Percentiles rank a stretch among this genome's conserved stretches.
Conservation (phyloP, 2,329 filamentous ascomycete genomes). For the Calonectria leucothoes region DNA sequence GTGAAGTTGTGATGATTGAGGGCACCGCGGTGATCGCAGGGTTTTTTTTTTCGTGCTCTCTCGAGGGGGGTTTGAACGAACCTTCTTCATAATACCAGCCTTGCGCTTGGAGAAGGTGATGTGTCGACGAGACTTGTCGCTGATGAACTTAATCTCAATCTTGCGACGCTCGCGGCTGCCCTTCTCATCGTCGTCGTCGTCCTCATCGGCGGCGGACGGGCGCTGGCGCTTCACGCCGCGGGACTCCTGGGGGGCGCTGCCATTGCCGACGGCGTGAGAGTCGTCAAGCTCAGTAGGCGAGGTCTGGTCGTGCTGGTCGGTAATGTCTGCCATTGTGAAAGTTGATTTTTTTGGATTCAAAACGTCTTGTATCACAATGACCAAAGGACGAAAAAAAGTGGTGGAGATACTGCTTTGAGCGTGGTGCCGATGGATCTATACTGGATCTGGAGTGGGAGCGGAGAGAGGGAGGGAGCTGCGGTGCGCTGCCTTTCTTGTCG, state of each 20-base stretch:
- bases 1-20: not conserved
- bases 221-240: conserved; percentile 93
- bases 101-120: conserved; percentile 99
- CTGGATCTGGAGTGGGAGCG: conserved; percentile 71
- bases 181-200: conserved; percentile 98
- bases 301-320: conserved; percentile 81
- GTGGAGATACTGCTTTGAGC: conserved; percentile 75
- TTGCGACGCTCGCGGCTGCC: conserved; percentile 97
- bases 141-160: conserved; percentile 99
- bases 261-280: conserved; percentile 78
- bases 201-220: conserved; percentile 86
- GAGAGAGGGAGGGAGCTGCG: conserved; percentile 57
- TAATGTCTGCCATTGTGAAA: conserved; percentile 78
- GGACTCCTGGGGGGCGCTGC: conserved; percentile 74
- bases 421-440: conserved; percentile 74
- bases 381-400: conserved; percentile 59
- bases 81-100: conserved; percentile 99
- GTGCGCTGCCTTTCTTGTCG: conserved; percentile 61
- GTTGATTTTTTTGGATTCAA: conserved; percentile 34
- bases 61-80: conserved; percentile 57
- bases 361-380: conserved; percentile 50
- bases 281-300: conserved; percentile 82
- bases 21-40: not conserved
- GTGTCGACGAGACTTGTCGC: conserved; percentile 98
- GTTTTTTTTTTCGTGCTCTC: not conserved